A percentile compares a stretch with the other conserved stretches of the same genome.
These are phyloP conservation scores for Arthrinium phaeospermum DNA, from an alignment of 2,329 filamentous ascomycete species.

Conservation along the genomic window DNA sequence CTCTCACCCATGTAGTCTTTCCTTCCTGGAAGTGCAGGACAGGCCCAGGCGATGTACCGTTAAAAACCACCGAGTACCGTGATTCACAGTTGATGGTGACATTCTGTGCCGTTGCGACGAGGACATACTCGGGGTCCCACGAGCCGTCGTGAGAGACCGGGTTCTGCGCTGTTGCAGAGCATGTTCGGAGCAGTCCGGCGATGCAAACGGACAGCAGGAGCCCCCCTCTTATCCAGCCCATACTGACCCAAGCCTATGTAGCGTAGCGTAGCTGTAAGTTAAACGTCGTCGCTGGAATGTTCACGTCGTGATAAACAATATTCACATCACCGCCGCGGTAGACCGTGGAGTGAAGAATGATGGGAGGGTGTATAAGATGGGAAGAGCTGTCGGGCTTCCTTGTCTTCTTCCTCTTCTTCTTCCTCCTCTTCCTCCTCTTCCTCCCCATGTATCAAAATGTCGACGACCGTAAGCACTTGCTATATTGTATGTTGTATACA, in stretches of 20 bases:
- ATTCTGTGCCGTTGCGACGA: constrained; percentile 39
- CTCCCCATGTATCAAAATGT: background rate
- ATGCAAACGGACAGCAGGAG: background rate
- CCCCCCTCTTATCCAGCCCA: background rate
- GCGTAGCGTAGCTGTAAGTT: background rate
- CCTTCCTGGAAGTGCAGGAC: constrained; percentile 52
- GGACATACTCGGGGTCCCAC: constrained; percentile 40
- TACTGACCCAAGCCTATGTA: background rate
- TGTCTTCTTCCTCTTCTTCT: background rate
- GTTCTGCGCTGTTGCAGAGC: constrained; percentile 27
- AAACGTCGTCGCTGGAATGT: background rate
- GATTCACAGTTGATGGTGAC: constrained; percentile 52
- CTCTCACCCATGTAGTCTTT: constrained; percentile 60
- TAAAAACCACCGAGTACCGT: constrained; percentile 54
- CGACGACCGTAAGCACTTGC: background rate
- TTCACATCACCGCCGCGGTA: background rate
- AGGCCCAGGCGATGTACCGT: constrained; percentile 59
- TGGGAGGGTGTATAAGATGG: background rate
- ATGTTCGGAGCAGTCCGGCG: constrained; percentile 30
- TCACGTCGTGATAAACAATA: background rate
- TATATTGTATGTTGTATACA: background rate
- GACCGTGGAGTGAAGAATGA: background rate
- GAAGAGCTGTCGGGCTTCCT: background rate
- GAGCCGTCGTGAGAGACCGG: constrained; percentile 32
- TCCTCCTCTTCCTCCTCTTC: too few species aligned